Evolutionary conservation across 2,329 filamentous ascomycete genomes (phyloP).

Genomic region (Cytospora leucostoma): DNA sequence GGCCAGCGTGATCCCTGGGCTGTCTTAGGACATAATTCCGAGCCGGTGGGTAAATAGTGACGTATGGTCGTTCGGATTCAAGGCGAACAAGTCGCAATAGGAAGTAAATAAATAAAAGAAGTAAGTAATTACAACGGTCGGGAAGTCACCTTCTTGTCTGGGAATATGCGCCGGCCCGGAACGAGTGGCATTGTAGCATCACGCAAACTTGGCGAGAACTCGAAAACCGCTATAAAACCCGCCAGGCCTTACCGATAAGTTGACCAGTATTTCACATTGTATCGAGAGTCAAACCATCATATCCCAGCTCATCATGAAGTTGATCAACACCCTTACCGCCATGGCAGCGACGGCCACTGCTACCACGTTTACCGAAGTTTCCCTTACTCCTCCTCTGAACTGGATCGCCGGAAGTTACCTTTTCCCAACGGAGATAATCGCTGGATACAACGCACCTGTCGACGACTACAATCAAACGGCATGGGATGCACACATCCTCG

Average conservation of each 20-base stretch:
- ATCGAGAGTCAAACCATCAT: not conserved
- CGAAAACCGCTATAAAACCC: not conserved
- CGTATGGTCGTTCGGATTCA: not conserved
- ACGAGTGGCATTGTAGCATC: not conserved
- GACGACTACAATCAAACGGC: slow-evolving; percentile 16
- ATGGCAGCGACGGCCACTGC: slow-evolving; percentile 7
- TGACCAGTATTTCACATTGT: not conserved
- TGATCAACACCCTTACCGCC: slow-evolving; percentile 5
- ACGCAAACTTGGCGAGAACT: not conserved
- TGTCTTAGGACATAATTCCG: not conserved
- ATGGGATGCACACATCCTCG: slow-evolving; percentile 20
- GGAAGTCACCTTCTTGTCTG: slow-evolving; percentile 23
- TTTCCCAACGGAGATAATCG: slow-evolving; percentile 23
- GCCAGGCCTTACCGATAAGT: not conserved
- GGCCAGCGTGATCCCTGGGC: not conserved
- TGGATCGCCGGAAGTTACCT: slow-evolving; percentile 23
- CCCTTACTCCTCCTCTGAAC: slow-evolving; percentile 20
- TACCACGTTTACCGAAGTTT: slow-evolving; percentile 21
- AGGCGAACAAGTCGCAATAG: not conserved
- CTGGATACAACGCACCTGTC: slow-evolving; percentile 19
- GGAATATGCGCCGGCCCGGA: slow-evolving; percentile 6
- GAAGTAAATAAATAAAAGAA: no score
- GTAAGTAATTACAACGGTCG: not conserved
- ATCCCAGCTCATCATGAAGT: not conserved
- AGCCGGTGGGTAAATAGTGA: not conserved